A percentile compares a stretch with the other conserved stretches of the same genome.
Conservation (phyloP, 352 stramenopile species). For the Globisporangium solare region DNA sequence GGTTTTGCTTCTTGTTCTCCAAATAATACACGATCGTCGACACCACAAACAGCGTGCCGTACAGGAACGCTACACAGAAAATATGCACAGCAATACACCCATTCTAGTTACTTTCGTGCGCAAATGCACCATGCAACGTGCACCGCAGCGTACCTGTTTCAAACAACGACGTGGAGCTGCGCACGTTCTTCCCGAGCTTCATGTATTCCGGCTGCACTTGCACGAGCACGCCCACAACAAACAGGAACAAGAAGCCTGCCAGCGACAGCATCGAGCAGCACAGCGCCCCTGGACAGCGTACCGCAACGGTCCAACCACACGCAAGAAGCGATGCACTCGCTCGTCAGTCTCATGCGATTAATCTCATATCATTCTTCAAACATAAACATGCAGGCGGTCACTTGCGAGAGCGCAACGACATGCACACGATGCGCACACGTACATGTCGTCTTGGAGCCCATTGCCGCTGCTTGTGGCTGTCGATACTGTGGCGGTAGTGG, state of each 20-base stretch:
- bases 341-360: too few species aligned
- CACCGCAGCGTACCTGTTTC: constrained; percentile 32
- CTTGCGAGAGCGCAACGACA: too few species aligned
- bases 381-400: too few species aligned
- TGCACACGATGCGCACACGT: constrained; percentile 6
- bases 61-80: background rate
- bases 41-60: constrained; percentile 34
- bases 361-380: too few species aligned
- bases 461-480: constrained; percentile 4
- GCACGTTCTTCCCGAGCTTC: constrained; percentile 73
- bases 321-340: background rate
- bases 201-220: constrained; percentile 81
- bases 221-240: constrained; percentile 58
- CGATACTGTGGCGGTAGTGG: background rate
- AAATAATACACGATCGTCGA: constrained; percentile 68
- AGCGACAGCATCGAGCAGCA: constrained; percentile 74
- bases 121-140: background rate
- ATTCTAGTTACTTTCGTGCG: too few species aligned
- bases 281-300: constrained; percentile 38
- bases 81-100: too few species aligned
- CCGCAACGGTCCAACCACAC: background rate
- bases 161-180: constrained; percentile 57
- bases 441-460: constrained; percentile 39
- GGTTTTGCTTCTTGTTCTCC: constrained; percentile 51
- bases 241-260: constrained; percentile 71